These are phyloP conservation scores for Ceratobasidium sp. DNA, from an alignment of 1,284 basidiomycete species.

Conservation along the genomic window DNA sequence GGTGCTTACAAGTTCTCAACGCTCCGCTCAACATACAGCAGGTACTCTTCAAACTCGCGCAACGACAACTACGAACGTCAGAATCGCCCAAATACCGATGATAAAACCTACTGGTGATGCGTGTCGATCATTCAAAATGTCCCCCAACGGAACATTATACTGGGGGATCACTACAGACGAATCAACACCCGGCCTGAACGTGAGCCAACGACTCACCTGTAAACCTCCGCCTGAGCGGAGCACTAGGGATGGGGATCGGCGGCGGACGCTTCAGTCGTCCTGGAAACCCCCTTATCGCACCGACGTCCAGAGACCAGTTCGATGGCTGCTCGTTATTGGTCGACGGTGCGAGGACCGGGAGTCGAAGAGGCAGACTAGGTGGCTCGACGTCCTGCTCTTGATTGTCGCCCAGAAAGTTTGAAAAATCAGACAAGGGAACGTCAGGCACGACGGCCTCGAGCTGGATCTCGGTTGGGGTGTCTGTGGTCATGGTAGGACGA, in stretches of 20 bases:
- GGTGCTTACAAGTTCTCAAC: constrained; percentile 38
- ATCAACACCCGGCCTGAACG: background rate
- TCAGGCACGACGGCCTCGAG: too few relatives aligned
- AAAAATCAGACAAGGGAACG: constrained; percentile 5
- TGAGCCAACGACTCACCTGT: constrained; percentile 8
- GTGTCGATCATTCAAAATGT: constrained; percentile 26
- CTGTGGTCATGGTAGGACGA: too few relatives aligned
- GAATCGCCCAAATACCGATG: background rate
- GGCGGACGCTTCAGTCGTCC: background rate
- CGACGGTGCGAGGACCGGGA: constrained; percentile 25
- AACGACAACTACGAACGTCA: constrained; percentile 8
- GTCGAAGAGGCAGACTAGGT: background rate
- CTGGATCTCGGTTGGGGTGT: too few relatives aligned
- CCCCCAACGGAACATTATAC: constrained; percentile 22
- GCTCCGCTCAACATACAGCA: constrained; percentile 36
- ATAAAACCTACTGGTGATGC: constrained; percentile 11
- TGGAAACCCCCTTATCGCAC: background rate
- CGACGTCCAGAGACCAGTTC: background rate
- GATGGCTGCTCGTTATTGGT: constrained; percentile 14
- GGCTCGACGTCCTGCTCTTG: background rate
- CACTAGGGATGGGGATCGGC: background rate
- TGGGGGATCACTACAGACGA: constrained; percentile 23
- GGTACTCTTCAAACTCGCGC: constrained; percentile 38
- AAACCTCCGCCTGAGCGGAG: constrained; percentile 7
- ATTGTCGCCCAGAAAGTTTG: background rate